phyloP scores from a whole-genome alignment of 2,329 filamentous ascomycete species.

The Scorias spongiosa region DNA sequence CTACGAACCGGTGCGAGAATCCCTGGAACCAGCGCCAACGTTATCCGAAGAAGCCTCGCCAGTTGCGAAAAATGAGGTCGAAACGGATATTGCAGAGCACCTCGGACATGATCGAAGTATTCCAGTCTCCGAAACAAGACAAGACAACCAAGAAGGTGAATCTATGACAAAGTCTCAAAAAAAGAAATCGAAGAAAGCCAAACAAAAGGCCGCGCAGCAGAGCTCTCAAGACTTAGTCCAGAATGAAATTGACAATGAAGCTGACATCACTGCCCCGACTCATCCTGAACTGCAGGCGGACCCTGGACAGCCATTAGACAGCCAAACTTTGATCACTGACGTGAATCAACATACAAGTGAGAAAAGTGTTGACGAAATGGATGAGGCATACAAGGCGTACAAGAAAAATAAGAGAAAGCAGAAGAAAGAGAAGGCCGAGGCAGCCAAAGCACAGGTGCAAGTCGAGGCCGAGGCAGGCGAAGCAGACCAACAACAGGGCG shows the following conservation, averaged over 20 bases:
- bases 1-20: too few relatives aligned
- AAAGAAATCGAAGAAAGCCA: constrained; percentile 26
- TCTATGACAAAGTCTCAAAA: constrained; percentile 1
- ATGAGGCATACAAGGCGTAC: constrained; percentile 17
- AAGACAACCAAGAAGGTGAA: too few relatives aligned
- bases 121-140: too few relatives aligned
- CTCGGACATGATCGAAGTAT: too few relatives aligned
- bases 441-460: constrained; percentile 8
- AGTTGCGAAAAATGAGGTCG: too few relatives aligned
- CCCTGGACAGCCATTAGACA: background rate
- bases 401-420: constrained; percentile 19
- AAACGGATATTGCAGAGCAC: too few relatives aligned
- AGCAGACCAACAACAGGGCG: too few relatives aligned
- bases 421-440: constrained; percentile 15
- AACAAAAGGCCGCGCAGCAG: background rate
- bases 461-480: background rate
- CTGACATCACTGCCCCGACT: background rate
- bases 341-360: constrained; percentile 9
- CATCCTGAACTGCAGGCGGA: background rate
- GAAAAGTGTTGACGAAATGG: constrained; percentile 21
- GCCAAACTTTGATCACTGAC: background rate
- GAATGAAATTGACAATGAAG: background rate
- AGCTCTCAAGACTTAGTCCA: background rate
- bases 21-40: too few relatives aligned
- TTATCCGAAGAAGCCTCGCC: too few relatives aligned